Evolutionary conservation across 2,329 filamentous ascomycete genomes (phyloP), one percentile per base, ranked within the genome.

Genomic region (Fusarium sp.): DNA sequence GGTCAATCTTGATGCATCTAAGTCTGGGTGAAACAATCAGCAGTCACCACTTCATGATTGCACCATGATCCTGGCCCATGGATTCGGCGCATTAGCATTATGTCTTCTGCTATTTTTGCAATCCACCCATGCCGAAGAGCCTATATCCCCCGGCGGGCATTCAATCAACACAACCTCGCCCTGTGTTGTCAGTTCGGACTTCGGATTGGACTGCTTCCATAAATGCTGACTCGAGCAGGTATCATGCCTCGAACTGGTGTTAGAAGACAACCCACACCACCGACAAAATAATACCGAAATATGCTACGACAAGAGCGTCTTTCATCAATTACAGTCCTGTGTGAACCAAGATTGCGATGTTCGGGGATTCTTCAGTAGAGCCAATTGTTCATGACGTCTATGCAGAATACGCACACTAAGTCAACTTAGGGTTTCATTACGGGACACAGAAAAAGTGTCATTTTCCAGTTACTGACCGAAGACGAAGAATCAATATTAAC

Each of bases 161-260:
- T 16, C 20, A 2, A 9, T 4, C 1, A 26, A 15, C 20, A 23
- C 33, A 4, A 18, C 11, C 4, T 49, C 46, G 3, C 6, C 31
- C 3, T 49, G 46, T 1, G 33, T 33, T 10, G 46, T 49, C 9
- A 10, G 46, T 15, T 0, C 2, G 4, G 20, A 0, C 20, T 8
- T 8, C 2, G 6, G 4, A n/a, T 15, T 8, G 2, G 15, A 6
- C 7, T 16, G 2, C 4, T 0, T 15, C 7, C 3, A 6, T 26
- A 1, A 4, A 11, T 13, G 20, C 31, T 49, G 4, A 49, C 1
- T 1, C 3, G 12, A 5, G 16, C 11, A 49, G 46, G n/a, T 8
- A 3, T 3, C 46, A 13, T 49, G 46, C 16, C 12, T 26, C 6
- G 18, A 13, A 4, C 0, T 7, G 23, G 15, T 49, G 9, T 12